phyloP scores from a whole-genome alignment of 805 yeast species.

The Groenewaldozyma tartarivorans region DNA sequence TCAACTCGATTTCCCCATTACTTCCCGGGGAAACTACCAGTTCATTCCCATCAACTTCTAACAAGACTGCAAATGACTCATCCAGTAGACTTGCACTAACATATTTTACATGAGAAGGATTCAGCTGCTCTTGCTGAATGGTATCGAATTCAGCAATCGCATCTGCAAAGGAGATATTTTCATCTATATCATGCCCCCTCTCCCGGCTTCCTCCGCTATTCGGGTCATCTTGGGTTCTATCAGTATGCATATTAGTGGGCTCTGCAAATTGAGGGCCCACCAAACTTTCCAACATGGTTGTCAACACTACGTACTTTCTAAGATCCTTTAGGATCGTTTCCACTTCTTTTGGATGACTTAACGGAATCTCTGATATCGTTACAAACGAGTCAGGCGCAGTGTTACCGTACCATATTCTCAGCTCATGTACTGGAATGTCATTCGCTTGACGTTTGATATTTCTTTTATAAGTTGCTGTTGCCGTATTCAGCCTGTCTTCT shows the following conservation, averaged over 20 bases:
- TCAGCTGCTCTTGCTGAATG: conserved; percentile 1
- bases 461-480: neutral
- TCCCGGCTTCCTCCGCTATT: too few species aligned
- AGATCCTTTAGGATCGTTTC: neutral
- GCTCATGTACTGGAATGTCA: too few species aligned
- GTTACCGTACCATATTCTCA: neutral
- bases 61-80: neutral
- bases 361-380: conserved; percentile 1
- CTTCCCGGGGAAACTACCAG: too few species aligned
- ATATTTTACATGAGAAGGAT: too few species aligned
- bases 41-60: neutral
- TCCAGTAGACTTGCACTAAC: neutral
- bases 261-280: too few species aligned
- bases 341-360: conserved; percentile 4
- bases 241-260: too few species aligned
- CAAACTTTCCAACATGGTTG: neutral
- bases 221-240: too few species aligned
- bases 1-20: too few species aligned
- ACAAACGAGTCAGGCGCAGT: conserved; percentile 3
- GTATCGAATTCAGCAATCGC: conserved; percentile 13
- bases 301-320: conserved; percentile 1
- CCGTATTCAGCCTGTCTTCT: neutral
- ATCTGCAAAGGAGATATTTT: conserved; percentile 14
- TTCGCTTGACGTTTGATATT: conserved; percentile 1
- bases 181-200: too few species aligned